Conservation (phyloP, 495 filamentous ascomycete species). For the Aspergillus homomorphus region DNA sequence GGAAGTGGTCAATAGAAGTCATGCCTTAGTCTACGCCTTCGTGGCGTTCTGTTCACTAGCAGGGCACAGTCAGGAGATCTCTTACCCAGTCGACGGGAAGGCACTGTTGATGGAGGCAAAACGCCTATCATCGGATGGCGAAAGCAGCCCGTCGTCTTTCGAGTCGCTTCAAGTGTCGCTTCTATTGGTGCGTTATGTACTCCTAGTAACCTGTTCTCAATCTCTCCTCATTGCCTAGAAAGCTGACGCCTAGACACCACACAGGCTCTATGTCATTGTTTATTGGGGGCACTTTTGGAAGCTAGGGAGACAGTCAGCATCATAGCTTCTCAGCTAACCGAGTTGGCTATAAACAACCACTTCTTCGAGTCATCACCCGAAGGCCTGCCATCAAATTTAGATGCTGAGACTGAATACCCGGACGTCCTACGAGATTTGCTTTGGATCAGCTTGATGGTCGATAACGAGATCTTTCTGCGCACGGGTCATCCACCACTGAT, state of each 20-base stretch:
- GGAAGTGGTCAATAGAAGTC: not conserved
- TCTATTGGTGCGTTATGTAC: too few species aligned
- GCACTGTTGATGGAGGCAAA: not conserved
- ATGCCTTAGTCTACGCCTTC: not conserved
- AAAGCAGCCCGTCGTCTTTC: not conserved
- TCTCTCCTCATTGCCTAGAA: too few species aligned
- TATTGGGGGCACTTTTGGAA: too few species aligned
- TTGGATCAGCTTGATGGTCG: not conserved
- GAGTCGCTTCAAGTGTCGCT: not conserved
- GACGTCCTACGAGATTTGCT: not conserved
- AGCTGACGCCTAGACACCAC: too few species aligned
- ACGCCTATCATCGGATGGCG: too few species aligned
- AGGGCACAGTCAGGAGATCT: not conserved
- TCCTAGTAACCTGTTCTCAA: too few species aligned
- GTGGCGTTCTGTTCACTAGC: constrained; percentile 1
- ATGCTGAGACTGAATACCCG: not conserved
- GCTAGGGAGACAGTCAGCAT: too few species aligned
- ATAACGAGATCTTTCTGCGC: not conserved
- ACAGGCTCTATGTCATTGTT: too few species aligned
- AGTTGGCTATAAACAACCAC: not conserved
- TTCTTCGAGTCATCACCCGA: too few species aligned
- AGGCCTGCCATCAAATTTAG: too few species aligned
- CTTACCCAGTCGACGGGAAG: not conserved
- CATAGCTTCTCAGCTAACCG: too few species aligned
- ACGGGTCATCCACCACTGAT: not conserved